Conservation (phyloP, 164 flowering plant genomes). For the Umbellularia californica region DNA sequence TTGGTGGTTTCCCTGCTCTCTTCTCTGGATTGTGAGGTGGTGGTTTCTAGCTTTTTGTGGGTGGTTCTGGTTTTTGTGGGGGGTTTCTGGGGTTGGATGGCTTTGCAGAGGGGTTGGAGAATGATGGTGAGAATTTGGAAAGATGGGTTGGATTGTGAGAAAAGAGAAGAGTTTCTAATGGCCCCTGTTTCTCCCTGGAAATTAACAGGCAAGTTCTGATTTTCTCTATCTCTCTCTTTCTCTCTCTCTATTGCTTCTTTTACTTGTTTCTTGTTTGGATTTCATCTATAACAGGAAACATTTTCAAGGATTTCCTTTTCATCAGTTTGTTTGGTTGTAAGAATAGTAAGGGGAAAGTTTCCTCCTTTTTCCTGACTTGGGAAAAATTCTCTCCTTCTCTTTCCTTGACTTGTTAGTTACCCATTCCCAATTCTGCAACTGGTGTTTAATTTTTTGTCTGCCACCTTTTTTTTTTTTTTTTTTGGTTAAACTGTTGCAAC, state of each 20-base stretch:
- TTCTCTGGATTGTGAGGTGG: conserved; percentile 4
- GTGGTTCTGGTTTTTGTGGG: conserved; percentile 5
- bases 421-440: too few relatives aligned
- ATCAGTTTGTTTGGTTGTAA: too few relatives aligned
- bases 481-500: too few relatives aligned
- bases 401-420: too few relatives aligned
- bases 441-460: too few relatives aligned
- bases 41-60: conserved; percentile 6
- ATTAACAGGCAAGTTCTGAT: conserved; percentile 4
- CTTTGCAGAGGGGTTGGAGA: conserved; percentile 5
- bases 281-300: not conserved
- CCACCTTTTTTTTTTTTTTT: too few relatives aligned
- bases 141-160: not conserved
- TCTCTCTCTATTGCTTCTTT: not conserved
- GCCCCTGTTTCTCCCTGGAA: not conserved
- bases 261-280: not conserved
- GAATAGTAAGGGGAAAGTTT: too few relatives aligned
- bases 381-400: too few relatives aligned
- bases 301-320: too few relatives aligned
- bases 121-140: conserved; percentile 5
- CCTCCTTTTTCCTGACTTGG: too few relatives aligned
- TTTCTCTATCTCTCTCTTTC: not conserved
- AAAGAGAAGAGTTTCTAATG: conserved; percentile 1
- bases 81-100: conserved; percentile 7
- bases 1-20: conserved; percentile 11